A percentile compares a stretch with the other conserved stretches of the same genome.
Evolutionary conservation across 75 land plant species (phyloP).

Genomic region (Pinus tabuliformis): DNA sequence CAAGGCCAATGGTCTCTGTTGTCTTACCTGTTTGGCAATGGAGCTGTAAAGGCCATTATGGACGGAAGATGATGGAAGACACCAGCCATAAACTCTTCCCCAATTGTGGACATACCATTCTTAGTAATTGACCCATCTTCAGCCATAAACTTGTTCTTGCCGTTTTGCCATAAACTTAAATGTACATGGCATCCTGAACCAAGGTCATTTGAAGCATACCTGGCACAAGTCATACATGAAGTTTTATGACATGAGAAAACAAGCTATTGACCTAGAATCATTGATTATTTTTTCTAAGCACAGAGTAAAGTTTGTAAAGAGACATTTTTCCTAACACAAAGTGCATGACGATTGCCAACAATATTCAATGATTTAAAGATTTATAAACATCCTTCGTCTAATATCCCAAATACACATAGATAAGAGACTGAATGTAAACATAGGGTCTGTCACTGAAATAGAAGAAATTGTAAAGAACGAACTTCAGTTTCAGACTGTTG

Average conservation of each 20-base stretch:
- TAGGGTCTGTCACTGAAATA: neutral
- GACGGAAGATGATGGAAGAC: conserved; percentile 89
- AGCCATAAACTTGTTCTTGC: conserved; percentile 78
- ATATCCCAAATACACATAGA: neutral
- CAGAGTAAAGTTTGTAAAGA: neutral
- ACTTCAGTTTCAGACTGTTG: neutral
- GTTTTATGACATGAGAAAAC: neutral
- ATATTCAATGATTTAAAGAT: neutral
- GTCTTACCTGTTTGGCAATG: conserved; percentile 86
- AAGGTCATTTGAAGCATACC: conserved; percentile 57
- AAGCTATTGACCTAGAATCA: neutral
- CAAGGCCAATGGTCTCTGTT: neutral
- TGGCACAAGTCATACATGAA: conserved; percentile 12
- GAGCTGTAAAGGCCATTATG: conserved; percentile 81
- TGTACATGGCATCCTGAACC: conserved; percentile 98
- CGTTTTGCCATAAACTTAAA: conserved; percentile 80
- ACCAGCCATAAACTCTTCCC: conserved; percentile 93
- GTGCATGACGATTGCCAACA: neutral
- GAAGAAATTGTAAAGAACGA: neutral
- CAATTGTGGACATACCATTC: conserved; percentile 75
- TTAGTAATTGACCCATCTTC: conserved; percentile 24
- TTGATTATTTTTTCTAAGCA: neutral
- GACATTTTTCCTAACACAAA: neutral
- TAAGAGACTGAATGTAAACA: neutral
- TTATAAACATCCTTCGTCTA: neutral